Base-by-base conservation (phyloP, 2,329 filamentous ascomycete genomes). In the Botryotinia convoluta region DNA sequence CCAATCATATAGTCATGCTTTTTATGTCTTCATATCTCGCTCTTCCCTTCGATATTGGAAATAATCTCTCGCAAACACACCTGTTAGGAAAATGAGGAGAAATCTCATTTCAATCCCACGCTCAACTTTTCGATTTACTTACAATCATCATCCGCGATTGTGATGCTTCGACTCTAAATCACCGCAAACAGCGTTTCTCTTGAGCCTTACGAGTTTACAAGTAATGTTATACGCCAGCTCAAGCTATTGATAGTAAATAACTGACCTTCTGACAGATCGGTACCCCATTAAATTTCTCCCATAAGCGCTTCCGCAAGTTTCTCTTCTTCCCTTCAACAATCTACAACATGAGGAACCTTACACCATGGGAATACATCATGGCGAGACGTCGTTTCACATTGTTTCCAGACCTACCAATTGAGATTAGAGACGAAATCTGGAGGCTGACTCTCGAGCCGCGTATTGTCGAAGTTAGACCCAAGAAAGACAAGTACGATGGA, bases 211-310 rank as follows among this genome's bases (percentile, higher is more conserved):
- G 0, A 39, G 6, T 18, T 26, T n/a, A 37, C 32, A 51, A 45
- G 63, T 39, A 51, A 51, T 1, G 8, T 67, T 5, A 37, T 9
- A 51, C 26, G 4, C 3, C 4, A n/a, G 14, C 35, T 37, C n/a
- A 29, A 3, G 37, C 5, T 37, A n/a, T 10, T 37, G 16, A 51
- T n/a, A 14, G 4, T 20, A 5, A n/a, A 37, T 1, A 51, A 51
- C 26, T 67, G 8, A 67, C 32, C 0, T 37, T 12, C 10, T 26
- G 8, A 1, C 14, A 67, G 44, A 20, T 29, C 18, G 1, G 1
- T 10, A 2, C 1, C 12, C 10, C 32, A 12, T 51, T 9, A 1
- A 3, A 0, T 10, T 18, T 35, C 22, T 22, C 5, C 3, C 10
- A 35, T 32, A 35, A 35, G 5, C 2, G 18, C 26, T 9, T 29